Percentiles rank a stretch among this genome's conserved stretches.
Evolutionary conservation across 129 eudicot species (phyloP).

Genomic region (Arctium minus): DNA sequence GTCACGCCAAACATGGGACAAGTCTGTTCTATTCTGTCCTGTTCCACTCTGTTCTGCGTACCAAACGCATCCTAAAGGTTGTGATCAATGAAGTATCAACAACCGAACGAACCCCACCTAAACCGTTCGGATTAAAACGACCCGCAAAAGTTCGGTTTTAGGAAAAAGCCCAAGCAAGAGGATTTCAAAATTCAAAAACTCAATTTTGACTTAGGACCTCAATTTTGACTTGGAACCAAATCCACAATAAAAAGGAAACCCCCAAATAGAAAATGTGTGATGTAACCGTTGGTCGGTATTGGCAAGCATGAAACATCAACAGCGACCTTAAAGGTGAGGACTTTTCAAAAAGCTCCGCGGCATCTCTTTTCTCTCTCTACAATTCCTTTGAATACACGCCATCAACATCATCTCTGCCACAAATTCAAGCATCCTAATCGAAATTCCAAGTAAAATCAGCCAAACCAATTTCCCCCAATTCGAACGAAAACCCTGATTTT

Average conservation of each 20-base stretch:
- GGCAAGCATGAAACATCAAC: slow-evolving; percentile 8
- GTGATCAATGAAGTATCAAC: background rate
- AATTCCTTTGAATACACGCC: slow-evolving; percentile 36
- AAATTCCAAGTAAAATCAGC: slow-evolving; percentile 1
- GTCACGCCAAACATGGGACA: no score
- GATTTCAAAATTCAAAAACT: background rate
- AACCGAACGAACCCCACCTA: background rate
- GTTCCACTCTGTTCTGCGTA: no score
- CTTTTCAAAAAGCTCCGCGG: slow-evolving; percentile 21
- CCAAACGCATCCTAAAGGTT: background rate
- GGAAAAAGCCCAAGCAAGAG: background rate
- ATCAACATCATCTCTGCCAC: slow-evolving; percentile 22
- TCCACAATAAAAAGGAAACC: slow-evolving; percentile 3
- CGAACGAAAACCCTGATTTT: slow-evolving; percentile 1
- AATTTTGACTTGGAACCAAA: slow-evolving; percentile 12
- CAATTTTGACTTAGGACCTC: background rate
- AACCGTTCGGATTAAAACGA: no score
- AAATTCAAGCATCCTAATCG: slow-evolving; percentile 19
- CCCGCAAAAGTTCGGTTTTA: background rate
- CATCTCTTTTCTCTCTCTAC: slow-evolving; percentile 10
- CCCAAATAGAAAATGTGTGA: slow-evolving; percentile 6
- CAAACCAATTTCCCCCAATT: slow-evolving; percentile 5
- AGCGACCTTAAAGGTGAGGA: background rate
- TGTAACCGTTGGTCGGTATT: slow-evolving; percentile 9
- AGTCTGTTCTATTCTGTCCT: no score